A percentile compares a stretch with the other conserved stretches of the same genome.
These are phyloP conservation scores for Globisporangium cylindrosporum DNA, from an alignment of 352 stramenopile genomes.

Conservation along the genomic window DNA sequence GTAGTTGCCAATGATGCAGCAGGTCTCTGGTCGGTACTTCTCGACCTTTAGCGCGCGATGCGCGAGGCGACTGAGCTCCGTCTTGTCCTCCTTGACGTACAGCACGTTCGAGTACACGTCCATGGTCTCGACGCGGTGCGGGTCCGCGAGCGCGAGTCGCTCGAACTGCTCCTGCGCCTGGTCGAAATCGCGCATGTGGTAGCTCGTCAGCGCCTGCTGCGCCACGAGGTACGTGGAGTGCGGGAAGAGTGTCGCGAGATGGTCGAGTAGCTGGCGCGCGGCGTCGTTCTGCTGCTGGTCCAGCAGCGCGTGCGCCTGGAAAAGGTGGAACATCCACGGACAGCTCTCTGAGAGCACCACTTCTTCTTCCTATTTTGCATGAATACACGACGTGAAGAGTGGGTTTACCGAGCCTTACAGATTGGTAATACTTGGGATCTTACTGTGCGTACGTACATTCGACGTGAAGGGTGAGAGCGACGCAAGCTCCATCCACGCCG, in stretches of 20 bases:
- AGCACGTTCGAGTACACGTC: constrained; percentile 87
- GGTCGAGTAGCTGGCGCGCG: constrained; percentile 49
- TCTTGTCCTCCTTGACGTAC: constrained; percentile 86
- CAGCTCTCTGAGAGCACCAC: constrained; percentile 40
- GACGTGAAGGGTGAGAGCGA: constrained; percentile 64
- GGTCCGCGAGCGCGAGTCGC: constrained; percentile 52
- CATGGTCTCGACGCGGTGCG: constrained; percentile 78
- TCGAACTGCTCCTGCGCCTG: constrained; percentile 75
- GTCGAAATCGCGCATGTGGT: constrained; percentile 85
- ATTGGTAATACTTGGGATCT: too few species aligned
- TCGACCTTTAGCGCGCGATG: constrained; percentile 92
- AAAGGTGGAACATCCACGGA: constrained; percentile 84
- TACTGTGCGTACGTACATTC: constrained; percentile 13
- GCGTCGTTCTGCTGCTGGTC: constrained; percentile 79
- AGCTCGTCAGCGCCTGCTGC: constrained; percentile 75
- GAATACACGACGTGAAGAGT: constrained; percentile 14
- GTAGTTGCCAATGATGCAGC: constrained; percentile 94
- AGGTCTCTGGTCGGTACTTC: constrained; percentile 98
- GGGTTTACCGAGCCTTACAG: not conserved
- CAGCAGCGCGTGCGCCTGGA: constrained; percentile 75
- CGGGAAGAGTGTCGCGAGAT: constrained; percentile 54
- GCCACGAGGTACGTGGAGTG: constrained; percentile 71
- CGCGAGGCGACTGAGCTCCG: constrained; percentile 86
- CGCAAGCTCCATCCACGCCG: constrained; percentile 95
- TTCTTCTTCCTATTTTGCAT: constrained; percentile 50